A percentile compares a stretch with the other conserved stretches of the same genome.
Evolutionary conservation across 495 filamentous ascomycete genomes (phyloP).

Genomic region (Penicillium bovifimosum): DNA sequence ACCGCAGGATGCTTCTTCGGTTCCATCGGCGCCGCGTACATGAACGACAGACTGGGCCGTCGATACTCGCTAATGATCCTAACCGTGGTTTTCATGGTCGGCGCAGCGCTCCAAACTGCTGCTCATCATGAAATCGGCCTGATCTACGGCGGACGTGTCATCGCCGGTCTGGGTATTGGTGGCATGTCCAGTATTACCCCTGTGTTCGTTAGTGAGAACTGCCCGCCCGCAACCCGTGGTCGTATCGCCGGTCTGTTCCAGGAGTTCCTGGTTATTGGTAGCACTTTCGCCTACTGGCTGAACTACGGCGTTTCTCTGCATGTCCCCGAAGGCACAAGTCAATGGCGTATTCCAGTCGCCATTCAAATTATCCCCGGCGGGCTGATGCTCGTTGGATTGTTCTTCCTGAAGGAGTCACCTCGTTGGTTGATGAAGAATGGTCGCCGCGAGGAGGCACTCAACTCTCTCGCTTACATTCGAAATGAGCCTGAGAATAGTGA

Average conservation of each 20-base stretch:
- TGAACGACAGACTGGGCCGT: slow-evolving; percentile 55
- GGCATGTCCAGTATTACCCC: slow-evolving; percentile 45
- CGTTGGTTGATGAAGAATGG: slow-evolving; percentile 50
- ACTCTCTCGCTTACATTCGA: slow-evolving; percentile 39
- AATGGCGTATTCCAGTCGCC: slow-evolving; percentile 51
- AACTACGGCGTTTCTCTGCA: slow-evolving; percentile 48
- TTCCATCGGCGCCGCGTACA: slow-evolving; percentile 52
- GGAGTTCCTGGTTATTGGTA: slow-evolving; percentile 27
- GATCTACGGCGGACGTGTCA: slow-evolving; percentile 41
- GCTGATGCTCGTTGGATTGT: slow-evolving; percentile 43
- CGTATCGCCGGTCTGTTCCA: slow-evolving; percentile 38
- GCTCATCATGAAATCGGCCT: slow-evolving; percentile 29
- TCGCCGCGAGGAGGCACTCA: slow-evolving; percentile 40
- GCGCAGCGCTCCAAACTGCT: slow-evolving; percentile 56
- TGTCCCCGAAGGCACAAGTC: slow-evolving; percentile 34
- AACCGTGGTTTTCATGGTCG: slow-evolving; percentile 54
- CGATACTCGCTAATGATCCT: slow-evolving; percentile 53
- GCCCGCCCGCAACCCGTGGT: slow-evolving; percentile 37
- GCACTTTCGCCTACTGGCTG: slow-evolving; percentile 40
- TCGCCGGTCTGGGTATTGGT: slow-evolving; percentile 40
- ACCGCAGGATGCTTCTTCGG: slow-evolving; percentile 68
- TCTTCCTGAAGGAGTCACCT: slow-evolving; percentile 51
- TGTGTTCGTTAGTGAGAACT: slow-evolving; percentile 47
- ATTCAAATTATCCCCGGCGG: slow-evolving; percentile 50
- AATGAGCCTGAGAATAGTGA: slow-evolving; percentile 35